Base-by-base conservation (phyloP, 768 basidiomycete species). In the Megacollybia marginata region DNA sequence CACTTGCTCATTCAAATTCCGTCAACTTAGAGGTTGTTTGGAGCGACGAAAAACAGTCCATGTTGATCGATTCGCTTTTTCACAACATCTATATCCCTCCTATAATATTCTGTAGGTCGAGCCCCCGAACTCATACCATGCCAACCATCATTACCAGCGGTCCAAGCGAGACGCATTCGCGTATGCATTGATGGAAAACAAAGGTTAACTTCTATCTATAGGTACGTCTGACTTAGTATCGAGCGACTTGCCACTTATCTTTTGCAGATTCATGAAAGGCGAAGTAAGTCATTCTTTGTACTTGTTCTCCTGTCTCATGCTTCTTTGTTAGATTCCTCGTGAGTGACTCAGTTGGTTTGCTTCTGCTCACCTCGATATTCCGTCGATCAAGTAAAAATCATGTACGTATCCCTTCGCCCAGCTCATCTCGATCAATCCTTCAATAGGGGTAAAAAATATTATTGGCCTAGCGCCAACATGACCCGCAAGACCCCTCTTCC, bases 111-210 rank as follows among this genome's bases (percentile, higher is more conserved):
- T 72, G 84, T 84, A 49, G 6, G 73, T 54, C 23, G 4, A 8
- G 12, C 12, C 20, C 12, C n/a, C 4, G 5, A 40, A 16, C 49
- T 42, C 9, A 23, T 33, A 20, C 35, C 52, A 46, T 13, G n/a
- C 48, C 35, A 57, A n/a, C 32, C 11, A 23, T 33, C 31, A 15
- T 31, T 43, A 50, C 9, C 43, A 80, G 76, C 72, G 33, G 70
- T 74, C 5, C 65, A 56, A 58, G 16, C 70, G 76, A 40, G 19
- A 15, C 15, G 38, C 38, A 40, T 40, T 18, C 23, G 23, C 6
- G 70, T 70, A 0, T 85, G 83, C 52, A 83, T 85, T 12, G 85
- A 86, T 53, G 84, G 84, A n/a, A 86, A 86, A 58, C 84, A 86
- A 54, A 70, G 85, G 32, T 59, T 86, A 52, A 84, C 85, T 0